phyloP scores from a whole-genome alignment of 345 rosid species.

The Lepidium sativum region DNA sequence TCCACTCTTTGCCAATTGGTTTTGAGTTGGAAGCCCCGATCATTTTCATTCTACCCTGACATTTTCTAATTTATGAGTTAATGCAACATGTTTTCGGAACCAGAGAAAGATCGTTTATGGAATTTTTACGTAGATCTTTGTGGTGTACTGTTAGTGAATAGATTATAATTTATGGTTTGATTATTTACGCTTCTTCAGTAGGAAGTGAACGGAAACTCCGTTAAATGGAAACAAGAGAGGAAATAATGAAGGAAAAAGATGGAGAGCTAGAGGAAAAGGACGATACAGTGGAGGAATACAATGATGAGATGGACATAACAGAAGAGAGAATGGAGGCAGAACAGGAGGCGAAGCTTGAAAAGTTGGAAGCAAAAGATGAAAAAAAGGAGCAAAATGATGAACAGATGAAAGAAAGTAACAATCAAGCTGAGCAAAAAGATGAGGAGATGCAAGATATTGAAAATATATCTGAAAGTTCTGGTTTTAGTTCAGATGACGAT shows the following conservation, averaged over 20 bases:
- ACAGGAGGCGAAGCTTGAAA: constrained; percentile 10
- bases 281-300: neutral
- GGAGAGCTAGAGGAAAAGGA: neutral
- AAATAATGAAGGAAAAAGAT: neutral
- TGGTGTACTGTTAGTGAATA: neutral
- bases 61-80: neutral
- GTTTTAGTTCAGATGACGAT: constrained; percentile 49
- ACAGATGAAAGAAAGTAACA: constrained; percentile 11
- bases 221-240: constrained; percentile 1
- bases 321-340: constrained; percentile 8
- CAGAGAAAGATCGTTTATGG: neutral
- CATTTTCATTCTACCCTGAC: neutral
- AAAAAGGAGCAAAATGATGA: constrained; percentile 1
- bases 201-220: constrained; percentile 1
- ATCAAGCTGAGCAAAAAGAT: constrained; percentile 2
- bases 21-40: neutral
- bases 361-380: constrained; percentile 21
- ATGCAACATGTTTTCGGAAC: neutral
- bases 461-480: constrained; percentile 46
- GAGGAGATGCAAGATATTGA: constrained; percentile 31
- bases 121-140: neutral
- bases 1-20: neutral
- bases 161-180: neutral
- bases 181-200: neutral
- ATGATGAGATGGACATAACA: neutral